These are phyloP conservation scores for Saccharum spontaneum DNA, from an alignment of 176 grass and related monocot genomes.

Conservation along the genomic window DNA sequence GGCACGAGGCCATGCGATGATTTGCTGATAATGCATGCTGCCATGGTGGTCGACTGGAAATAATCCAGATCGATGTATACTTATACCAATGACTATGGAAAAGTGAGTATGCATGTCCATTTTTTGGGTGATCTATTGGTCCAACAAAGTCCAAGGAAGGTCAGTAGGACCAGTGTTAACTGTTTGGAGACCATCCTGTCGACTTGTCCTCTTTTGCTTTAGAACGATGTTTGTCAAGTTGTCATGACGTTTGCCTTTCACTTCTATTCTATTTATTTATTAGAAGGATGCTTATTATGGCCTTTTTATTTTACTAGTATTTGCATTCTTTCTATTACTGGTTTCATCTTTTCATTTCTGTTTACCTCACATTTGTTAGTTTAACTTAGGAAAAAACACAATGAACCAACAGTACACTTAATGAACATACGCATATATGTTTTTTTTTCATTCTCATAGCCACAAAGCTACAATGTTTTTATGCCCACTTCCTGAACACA, in stretches of 20 bases:
- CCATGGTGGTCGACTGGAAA: not conserved
- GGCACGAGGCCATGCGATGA: not conserved
- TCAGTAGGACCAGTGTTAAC: constrained; percentile 22
- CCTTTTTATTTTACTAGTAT: not conserved
- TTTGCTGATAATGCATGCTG: not conserved
- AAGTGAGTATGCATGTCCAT: not conserved
- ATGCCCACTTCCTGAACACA: not conserved
- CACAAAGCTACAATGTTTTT: not conserved
- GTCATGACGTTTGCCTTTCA: not conserved
- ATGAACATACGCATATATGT: not conserved
- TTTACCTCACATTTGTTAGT: not conserved
- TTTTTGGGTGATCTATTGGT: constrained; percentile 8
- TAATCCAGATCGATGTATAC: not conserved
- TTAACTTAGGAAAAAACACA: not conserved
- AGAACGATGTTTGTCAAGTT: constrained; percentile 24
- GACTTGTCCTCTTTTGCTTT: constrained; percentile 44
- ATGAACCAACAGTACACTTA: not conserved
- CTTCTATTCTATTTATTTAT: not conserved
- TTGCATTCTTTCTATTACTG: not conserved
- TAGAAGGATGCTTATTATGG: constrained; percentile 15
- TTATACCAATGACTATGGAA: not conserved
- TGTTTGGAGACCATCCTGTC: constrained; percentile 27
- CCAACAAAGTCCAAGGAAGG: constrained; percentile 13
- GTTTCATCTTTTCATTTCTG: not conserved
- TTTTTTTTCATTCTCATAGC: not conserved